These are phyloP conservation scores for Tylopilus sp. DNA, from an alignment of 1,284 basidiomycete species.

Conservation along the genomic window DNA sequence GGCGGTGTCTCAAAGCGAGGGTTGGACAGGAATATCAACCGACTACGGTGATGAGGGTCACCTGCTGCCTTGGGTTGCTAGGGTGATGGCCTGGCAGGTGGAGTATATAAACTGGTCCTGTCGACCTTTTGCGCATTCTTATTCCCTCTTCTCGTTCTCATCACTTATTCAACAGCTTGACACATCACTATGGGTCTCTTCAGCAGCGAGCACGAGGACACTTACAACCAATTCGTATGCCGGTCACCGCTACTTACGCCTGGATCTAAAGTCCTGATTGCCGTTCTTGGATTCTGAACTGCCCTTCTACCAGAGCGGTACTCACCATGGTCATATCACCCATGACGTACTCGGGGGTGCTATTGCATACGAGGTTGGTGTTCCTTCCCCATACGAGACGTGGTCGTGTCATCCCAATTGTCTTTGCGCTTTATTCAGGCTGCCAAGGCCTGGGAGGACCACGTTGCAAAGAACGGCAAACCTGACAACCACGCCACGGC, in stretches of 20 bases:
- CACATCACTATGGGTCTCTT: constrained; percentile 14
- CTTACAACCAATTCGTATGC: constrained; percentile 9
- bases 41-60: constrained; percentile 5
- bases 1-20: constrained; percentile 5
- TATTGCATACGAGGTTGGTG: constrained; percentile 18
- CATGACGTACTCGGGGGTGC: constrained; percentile 21
- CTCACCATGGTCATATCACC: constrained; percentile 2
- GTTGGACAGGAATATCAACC: constrained; percentile 17
- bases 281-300: not conserved
- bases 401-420: not conserved
- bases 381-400: not conserved
- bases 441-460: constrained; percentile 15
- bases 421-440: constrained; percentile 1
- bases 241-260: too few relatives aligned
- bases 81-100: not conserved
- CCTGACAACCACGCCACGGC: constrained; percentile 19
- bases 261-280: not conserved
- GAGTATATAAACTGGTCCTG: constrained; percentile 19
- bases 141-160: not conserved
- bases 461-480: constrained; percentile 8
- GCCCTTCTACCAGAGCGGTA: constrained; percentile 6
- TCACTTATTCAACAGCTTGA: not conserved
- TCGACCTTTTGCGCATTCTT: not conserved
- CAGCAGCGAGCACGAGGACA: not conserved
- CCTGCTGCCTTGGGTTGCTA: constrained; percentile 11